Conservation (phyloP, 805 yeast genomes). For the Saccharomycopsis sp. region DNA sequence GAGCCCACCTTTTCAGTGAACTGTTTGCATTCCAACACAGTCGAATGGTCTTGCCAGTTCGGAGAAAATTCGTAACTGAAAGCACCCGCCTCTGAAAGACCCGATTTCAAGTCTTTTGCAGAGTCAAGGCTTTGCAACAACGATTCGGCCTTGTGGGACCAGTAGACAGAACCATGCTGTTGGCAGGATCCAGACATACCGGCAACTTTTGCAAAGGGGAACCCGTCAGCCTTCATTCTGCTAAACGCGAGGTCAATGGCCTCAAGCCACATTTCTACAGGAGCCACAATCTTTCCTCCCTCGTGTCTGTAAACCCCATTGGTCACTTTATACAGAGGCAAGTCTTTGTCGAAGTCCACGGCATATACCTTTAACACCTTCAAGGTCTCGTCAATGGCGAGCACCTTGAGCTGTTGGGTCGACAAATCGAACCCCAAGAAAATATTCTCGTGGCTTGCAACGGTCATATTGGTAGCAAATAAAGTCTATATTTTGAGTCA, state of each 20-base stretch:
- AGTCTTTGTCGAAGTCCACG: slow-evolving; percentile 67
- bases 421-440: slow-evolving; percentile 80
- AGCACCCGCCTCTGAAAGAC: slow-evolving; percentile 38
- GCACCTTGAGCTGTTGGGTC: slow-evolving; percentile 80
- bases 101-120: slow-evolving; percentile 35
- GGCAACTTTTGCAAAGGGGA: slow-evolving; percentile 52
- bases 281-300: slow-evolving; percentile 50
- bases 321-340: slow-evolving; percentile 51
- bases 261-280: slow-evolving; percentile 87
- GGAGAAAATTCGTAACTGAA: slow-evolving; percentile 67
- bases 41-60: slow-evolving; percentile 94
- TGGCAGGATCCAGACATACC: slow-evolving; percentile 84
- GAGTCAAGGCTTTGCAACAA: slow-evolving; percentile 35
- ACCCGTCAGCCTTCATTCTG: slow-evolving; percentile 40
- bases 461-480: background rate
- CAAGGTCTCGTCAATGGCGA: slow-evolving; percentile 52
- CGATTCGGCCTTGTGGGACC: slow-evolving; percentile 47
- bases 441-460: background rate
- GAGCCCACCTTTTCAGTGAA: slow-evolving; percentile 58
- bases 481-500: too few relatives aligned
- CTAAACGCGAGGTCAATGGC: slow-evolving; percentile 62
- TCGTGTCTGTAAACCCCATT: slow-evolving; percentile 66
- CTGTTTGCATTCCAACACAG: slow-evolving; percentile 55
- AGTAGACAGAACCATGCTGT: slow-evolving; percentile 86
- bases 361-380: slow-evolving; percentile 48